These are phyloP conservation scores for Exsudoporus floridanus DNA, from an alignment of 1,284 basidiomycete genomes.

Conservation along the genomic window DNA sequence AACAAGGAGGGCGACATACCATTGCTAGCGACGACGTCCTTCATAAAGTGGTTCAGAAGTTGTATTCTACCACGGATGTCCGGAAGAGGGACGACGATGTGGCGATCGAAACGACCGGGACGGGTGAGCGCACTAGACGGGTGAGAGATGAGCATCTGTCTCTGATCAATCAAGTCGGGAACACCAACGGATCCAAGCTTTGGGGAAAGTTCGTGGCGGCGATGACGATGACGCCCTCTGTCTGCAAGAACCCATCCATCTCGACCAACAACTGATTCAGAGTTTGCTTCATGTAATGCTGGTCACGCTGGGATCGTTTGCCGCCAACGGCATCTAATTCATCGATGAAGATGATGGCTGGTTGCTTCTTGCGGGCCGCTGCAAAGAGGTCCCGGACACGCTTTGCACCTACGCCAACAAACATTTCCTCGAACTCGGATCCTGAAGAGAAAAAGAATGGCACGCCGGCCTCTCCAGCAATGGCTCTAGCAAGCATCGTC, in stretches of 20 bases:
- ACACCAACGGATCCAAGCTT: constrained; percentile 77
- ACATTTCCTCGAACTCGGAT: constrained; percentile 98
- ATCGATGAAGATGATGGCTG: constrained; percentile 94
- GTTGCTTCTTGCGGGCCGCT: constrained; percentile 91
- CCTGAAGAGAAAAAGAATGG: constrained; percentile 88
- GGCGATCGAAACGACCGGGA: constrained; percentile 91
- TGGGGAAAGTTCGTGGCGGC: constrained; percentile 96
- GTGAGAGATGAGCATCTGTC: constrained; percentile 16
- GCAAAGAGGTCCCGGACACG: constrained; percentile 95
- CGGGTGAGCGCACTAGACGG: constrained; percentile 78
- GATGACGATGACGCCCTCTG: constrained; percentile 90
- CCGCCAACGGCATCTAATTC: constrained; percentile 93
- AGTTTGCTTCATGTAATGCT: constrained; percentile 89
- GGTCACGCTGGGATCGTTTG: constrained; percentile 86
- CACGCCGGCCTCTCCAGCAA: constrained; percentile 96
- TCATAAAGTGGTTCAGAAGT: constrained; percentile 89
- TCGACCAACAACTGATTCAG: constrained; percentile 93
- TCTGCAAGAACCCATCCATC: constrained; percentile 91
- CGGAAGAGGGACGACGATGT: constrained; percentile 85
- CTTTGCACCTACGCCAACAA: constrained; percentile 94
- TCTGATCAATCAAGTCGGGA: constrained; percentile 3
- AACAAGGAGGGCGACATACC: constrained; percentile 40
- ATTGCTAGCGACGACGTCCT: constrained; percentile 64
- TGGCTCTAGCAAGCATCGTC: constrained; percentile 92
- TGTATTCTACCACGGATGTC: constrained; percentile 87